A percentile compares a stretch with the other conserved stretches of the same genome.
Conservation (phyloP, 495 filamentous ascomycete genomes). For the Penicillium steckii region DNA sequence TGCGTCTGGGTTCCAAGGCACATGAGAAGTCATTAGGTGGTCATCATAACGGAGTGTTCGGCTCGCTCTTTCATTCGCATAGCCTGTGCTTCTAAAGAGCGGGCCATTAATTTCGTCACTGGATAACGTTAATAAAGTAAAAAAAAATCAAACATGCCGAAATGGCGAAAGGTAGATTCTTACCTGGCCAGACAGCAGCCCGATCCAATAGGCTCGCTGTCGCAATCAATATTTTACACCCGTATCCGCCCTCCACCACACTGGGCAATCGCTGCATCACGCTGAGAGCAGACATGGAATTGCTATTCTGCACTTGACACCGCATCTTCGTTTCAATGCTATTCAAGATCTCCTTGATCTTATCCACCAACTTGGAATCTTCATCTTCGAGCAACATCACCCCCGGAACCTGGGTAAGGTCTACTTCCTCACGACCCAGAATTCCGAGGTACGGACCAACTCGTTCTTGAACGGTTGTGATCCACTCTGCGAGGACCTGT, state of each 20-base stretch:
- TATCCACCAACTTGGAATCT: slow-evolving; percentile 81
- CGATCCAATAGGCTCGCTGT: slow-evolving; percentile 89
- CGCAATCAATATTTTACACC: slow-evolving; percentile 80
- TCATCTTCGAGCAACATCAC: slow-evolving; percentile 92
- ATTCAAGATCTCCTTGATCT: slow-evolving; percentile 77
- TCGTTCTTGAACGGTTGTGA: slow-evolving; percentile 90
- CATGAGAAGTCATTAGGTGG: slow-evolving; percentile 30
- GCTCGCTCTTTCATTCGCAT: slow-evolving; percentile 73
- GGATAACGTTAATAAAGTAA: neutral
- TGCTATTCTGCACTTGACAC: slow-evolving; percentile 47
- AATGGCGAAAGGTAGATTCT: slow-evolving; percentile 23
- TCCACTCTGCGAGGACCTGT: slow-evolving; percentile 97
- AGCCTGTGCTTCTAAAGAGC: slow-evolving; percentile 82
- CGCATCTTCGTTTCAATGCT: slow-evolving; percentile 81
- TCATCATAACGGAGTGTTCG: slow-evolving; percentile 58
- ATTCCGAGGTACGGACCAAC: slow-evolving; percentile 86
- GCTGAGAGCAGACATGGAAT: slow-evolving; percentile 48
- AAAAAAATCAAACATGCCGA: too few relatives aligned
- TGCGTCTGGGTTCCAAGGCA: neutral
- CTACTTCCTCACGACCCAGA: slow-evolving; percentile 77
- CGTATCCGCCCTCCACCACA: slow-evolving; percentile 68
- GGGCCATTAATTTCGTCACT: slow-evolving; percentile 88
- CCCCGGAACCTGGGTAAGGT: slow-evolving; percentile 72
- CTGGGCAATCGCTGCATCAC: slow-evolving; percentile 54
- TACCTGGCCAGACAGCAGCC: slow-evolving; percentile 90